Conservation (phyloP, 352 stramenopile species). For the Phytophthora tentaculata region DNA sequence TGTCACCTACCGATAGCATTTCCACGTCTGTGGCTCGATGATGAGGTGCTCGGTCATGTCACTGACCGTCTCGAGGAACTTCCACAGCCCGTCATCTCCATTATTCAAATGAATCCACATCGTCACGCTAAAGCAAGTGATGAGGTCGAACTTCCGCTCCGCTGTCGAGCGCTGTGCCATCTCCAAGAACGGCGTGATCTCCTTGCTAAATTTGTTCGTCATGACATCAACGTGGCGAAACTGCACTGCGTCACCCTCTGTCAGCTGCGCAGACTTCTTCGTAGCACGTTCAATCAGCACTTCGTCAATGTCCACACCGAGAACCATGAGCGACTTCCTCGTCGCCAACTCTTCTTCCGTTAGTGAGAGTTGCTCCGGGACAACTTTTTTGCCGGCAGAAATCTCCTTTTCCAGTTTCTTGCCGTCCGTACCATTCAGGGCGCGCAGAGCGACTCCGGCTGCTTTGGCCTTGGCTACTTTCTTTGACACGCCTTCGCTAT, state of each 20-base stretch:
- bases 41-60: conserved; percentile 74
- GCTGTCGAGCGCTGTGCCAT: conserved; percentile 41
- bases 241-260: conserved; percentile 43
- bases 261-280: conserved; percentile 44
- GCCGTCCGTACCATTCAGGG: conserved; percentile 17
- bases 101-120: conserved; percentile 92
- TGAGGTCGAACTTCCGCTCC: conserved; percentile 64
- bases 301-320: conserved; percentile 79
- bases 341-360: conserved; percentile 31
- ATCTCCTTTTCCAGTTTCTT: conserved; percentile 19
- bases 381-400: conserved; percentile 9
- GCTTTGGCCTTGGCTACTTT: conserved; percentile 85
- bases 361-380: conserved; percentile 28
- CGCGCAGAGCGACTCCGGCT: conserved; percentile 48
- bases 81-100: conserved; percentile 79
- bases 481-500: conserved; percentile 76
- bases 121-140: conserved; percentile 86
- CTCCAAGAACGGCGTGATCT: conserved; percentile 52
- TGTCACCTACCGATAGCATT: conserved; percentile 79
- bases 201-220: conserved; percentile 47
- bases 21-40: conserved; percentile 85
- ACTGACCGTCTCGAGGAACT: conserved; percentile 69
- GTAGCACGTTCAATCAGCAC: conserved; percentile 65
- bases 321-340: conserved; percentile 55
- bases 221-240: conserved; percentile 72